Base-by-base conservation (phyloP, 2,329 filamentous ascomycete genomes). In the Pseudocercospora crystallina region DNA sequence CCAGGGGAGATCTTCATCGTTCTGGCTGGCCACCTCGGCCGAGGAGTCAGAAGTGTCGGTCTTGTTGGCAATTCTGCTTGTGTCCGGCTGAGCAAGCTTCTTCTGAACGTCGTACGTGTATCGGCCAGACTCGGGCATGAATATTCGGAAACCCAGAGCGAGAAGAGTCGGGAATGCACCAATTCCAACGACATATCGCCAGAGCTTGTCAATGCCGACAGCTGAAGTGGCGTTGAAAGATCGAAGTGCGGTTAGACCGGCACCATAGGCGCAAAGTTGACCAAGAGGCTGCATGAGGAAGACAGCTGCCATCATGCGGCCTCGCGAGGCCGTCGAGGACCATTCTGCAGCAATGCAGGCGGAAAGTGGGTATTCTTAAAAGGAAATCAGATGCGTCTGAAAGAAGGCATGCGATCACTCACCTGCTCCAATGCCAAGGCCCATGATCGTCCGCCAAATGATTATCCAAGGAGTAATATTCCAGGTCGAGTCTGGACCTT, bases 281-380 rank as follows among this genome's bases (percentile, higher is more conserved):
- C 72, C 72, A 13, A 74, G 57, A 3, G 71, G 70, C 41, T 74
- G 72, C 48, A 72, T 72, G 34, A 73, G 65, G 56, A 74, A 74
- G 1, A 74, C 69, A 46, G 67, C 66, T 29, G 66, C 65, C 53
- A 74, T 53, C 71, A 74, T 73, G n/a, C 70, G 59, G 2, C 66
- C 71, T 20, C 71, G 62, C 40, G 64, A 61, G 42, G 65, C 66
- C 12, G 65, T 58, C 2, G 70, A 69, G 3, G 71, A 65, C 61
- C 71, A 73, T 43, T 73, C 71, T 3, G 65, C 61, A 4, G 68
- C 69, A 14, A 73, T 72, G 29, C 65, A 66, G 5, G 71, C 70
- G 31, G 64, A 68, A 12, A 73, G 53, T 9, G 69, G 70, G 47
- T 69, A 71, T 39, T 58, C 50, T 47, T 45, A 13, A 20, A 34